Percentiles rank a stretch among this genome's conserved stretches.
Evolutionary conservation across 2,329 filamentous ascomycete species (phyloP).

Genomic region (Claviceps digitariae): DNA sequence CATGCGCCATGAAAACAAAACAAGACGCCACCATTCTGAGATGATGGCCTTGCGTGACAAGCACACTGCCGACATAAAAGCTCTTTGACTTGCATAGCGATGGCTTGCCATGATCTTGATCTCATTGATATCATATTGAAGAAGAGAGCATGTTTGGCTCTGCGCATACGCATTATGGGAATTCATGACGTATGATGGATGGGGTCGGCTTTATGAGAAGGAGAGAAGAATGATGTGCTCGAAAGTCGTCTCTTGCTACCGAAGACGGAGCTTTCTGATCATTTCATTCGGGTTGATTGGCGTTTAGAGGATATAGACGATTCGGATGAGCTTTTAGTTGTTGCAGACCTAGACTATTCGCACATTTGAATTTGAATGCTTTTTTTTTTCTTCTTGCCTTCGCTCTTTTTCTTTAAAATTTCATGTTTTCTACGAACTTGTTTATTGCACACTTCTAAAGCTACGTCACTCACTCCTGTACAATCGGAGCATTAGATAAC

Average conservation of each 20-base stretch:
- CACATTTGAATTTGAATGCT: slow-evolving; percentile 6
- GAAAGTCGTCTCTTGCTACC: slow-evolving; percentile 4
- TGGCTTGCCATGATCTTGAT: slow-evolving; percentile 8
- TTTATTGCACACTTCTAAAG: background rate
- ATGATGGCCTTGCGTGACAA: slow-evolving; percentile 3
- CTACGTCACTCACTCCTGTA: background rate
- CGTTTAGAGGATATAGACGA: slow-evolving; percentile 27
- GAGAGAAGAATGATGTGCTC: slow-evolving; percentile 3
- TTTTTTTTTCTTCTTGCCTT: background rate
- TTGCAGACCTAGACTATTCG: slow-evolving; percentile 12
- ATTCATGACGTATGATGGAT: slow-evolving; percentile 5
- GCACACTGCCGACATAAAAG: slow-evolving; percentile 3
- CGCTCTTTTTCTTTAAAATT: background rate
- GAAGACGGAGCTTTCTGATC: slow-evolving; percentile 11
- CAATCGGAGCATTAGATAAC: background rate
- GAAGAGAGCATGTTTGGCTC: background rate
- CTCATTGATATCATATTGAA: slow-evolving; percentile 10
- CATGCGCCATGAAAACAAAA: no score
- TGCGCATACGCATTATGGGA: slow-evolving; percentile 2
- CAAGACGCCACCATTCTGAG: no score
- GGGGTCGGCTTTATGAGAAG: slow-evolving; percentile 1
- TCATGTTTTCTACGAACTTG: no score
- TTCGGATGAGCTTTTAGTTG: slow-evolving; percentile 21
- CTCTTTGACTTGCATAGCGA: slow-evolving; percentile 5
- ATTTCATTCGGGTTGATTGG: slow-evolving; percentile 22